These are phyloP conservation scores for Kwoniella europaea DNA, from an alignment of 768 basidiomycete genomes.

Conservation along the genomic window DNA sequence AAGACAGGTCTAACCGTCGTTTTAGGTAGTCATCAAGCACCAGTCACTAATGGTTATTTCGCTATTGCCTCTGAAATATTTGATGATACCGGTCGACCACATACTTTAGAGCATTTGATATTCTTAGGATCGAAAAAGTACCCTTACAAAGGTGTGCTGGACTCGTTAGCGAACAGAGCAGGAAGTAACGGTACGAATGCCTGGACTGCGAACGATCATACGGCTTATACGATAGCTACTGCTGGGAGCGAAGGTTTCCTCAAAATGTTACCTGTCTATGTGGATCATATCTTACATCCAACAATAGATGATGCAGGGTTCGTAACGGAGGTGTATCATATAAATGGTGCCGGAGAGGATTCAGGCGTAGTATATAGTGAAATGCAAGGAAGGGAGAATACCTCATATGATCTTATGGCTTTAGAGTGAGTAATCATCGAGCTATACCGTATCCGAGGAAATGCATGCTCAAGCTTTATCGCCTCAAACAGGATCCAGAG, in stretches of 20 bases:
- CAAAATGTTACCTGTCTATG: constrained; percentile 68
- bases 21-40: constrained; percentile 78
- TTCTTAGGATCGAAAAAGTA: constrained; percentile 96
- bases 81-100: constrained; percentile 91
- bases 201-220: constrained; percentile 82
- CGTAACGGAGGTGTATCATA: constrained; percentile 83
- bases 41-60: constrained; percentile 80
- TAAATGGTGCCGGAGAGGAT: constrained; percentile 86
- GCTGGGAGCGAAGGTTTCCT: constrained; percentile 85
- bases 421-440: constrained; percentile 65
- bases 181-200: constrained; percentile 68
- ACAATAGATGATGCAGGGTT: constrained; percentile 87
- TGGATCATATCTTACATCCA: constrained; percentile 96
- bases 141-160: constrained; percentile 94
- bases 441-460: neutral
- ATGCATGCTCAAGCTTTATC: constrained; percentile 5
- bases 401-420: constrained; percentile 85
- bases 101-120: constrained; percentile 91
- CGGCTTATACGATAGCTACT: constrained; percentile 93
- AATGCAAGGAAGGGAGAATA: constrained; percentile 74
- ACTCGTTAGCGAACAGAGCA: constrained; percentile 90
- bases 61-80: constrained; percentile 92
- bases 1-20: constrained; percentile 86
- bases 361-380: constrained; percentile 86
- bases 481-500: constrained; percentile 69